Conservation (phyloP, 2,329 filamentous ascomycete species). For the Magnaporthiopsis poae region DNA sequence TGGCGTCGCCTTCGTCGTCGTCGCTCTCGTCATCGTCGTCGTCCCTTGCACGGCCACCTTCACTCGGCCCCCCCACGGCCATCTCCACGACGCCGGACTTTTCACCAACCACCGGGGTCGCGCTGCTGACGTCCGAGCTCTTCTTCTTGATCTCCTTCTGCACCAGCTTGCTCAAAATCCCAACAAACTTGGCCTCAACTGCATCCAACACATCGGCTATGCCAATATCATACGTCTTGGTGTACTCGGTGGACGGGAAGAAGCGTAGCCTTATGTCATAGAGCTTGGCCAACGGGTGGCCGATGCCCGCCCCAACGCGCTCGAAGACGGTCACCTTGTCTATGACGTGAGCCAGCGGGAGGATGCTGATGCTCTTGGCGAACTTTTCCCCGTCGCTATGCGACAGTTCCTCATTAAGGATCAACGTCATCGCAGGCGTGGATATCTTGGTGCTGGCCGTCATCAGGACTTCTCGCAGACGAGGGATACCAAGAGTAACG, state of each 20-base stretch:
- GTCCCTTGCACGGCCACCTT: conserved; percentile 32
- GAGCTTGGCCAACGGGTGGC: conserved; percentile 64
- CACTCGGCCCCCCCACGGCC: conserved; percentile 28
- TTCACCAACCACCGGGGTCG: conserved; percentile 63
- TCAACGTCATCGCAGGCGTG: conserved; percentile 81
- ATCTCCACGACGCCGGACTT: conserved; percentile 44
- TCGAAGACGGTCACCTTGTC: conserved; percentile 76
- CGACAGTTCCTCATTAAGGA: conserved; percentile 63
- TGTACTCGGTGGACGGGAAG: conserved; percentile 77
- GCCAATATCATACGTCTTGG: conserved; percentile 72
- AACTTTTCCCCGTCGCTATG: conserved; percentile 64
- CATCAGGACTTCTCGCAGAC: conserved; percentile 95
- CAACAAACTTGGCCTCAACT: conserved; percentile 72
- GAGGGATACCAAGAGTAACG: conserved; percentile 93
- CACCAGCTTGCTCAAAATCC: conserved; percentile 58
- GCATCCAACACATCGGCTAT: conserved; percentile 67
- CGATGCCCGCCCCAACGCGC: conserved; percentile 60
- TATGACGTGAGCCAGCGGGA: conserved; percentile 74
- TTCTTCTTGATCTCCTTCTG: conserved; percentile 74
- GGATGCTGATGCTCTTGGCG: conserved; percentile 80
- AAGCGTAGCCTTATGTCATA: conserved; percentile 76
- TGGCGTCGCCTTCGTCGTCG: conserved; percentile 71
- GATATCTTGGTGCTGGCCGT: conserved; percentile 82
- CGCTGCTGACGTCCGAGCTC: conserved; percentile 51
- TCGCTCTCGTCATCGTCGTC: conserved; percentile 60